Percentiles rank a stretch among this genome's conserved stretches.
phyloP scores from a whole-genome alignment of 2,329 filamentous ascomycete species.

The Hirsutella minnesotensis region DNA sequence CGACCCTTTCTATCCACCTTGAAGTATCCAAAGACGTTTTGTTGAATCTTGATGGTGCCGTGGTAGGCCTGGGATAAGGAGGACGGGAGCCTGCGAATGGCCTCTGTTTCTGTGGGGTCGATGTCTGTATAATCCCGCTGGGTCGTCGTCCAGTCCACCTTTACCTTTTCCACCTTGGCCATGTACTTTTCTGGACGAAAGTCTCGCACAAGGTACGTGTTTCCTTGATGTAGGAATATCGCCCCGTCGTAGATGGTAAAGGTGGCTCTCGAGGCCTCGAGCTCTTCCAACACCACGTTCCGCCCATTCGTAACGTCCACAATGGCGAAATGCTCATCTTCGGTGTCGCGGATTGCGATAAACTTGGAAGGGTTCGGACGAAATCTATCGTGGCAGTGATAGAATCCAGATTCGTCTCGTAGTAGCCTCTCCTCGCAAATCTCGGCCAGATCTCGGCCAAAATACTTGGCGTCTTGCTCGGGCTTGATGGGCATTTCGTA shows the following conservation, averaged over 20 bases:
- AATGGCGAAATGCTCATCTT: constrained; percentile 86
- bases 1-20: constrained; percentile 81
- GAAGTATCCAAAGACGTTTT: constrained; percentile 92
- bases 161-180: constrained; percentile 78
- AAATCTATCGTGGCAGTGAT: constrained; percentile 81
- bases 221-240: constrained; percentile 94
- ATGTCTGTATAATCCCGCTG: constrained; percentile 92
- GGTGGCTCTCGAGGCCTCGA: constrained; percentile 90
- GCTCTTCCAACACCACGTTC: constrained; percentile 82
- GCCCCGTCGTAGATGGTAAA: constrained; percentile 96
- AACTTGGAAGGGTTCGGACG: constrained; percentile 71
- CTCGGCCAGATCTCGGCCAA: constrained; percentile 59
- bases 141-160: constrained; percentile 88
- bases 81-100: constrained; percentile 57
- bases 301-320: constrained; percentile 74
- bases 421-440: constrained; percentile 65
- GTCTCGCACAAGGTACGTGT: constrained; percentile 82
- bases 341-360: constrained; percentile 79
- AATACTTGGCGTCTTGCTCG: constrained; percentile 63
- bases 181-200: constrained; percentile 71
- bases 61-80: constrained; percentile 66
- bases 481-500: constrained; percentile 88
- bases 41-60: constrained; percentile 73
- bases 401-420: constrained; percentile 68
- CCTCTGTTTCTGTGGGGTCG: constrained; percentile 85